Conservation (phyloP, 768 basidiomycete genomes). For the Lyophyllum decastes region DNA sequence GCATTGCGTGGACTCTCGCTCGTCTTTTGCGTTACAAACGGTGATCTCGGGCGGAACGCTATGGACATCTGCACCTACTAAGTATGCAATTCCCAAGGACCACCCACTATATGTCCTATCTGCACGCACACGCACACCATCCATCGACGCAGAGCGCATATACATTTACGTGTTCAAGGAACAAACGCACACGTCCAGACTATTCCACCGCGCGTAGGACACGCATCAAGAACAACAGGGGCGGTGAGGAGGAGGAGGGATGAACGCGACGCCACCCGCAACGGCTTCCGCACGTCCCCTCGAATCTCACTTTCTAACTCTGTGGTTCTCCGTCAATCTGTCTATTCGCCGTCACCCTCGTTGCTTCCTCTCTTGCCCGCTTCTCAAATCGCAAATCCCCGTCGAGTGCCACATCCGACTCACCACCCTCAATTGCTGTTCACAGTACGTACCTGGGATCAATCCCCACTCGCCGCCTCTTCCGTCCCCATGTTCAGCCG, state of each 20-base stretch:
- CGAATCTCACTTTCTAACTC: neutral
- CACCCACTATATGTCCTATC: neutral
- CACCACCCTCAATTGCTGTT: neutral
- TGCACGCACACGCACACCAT: slow-evolving; percentile 1
- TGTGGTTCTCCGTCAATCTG: neutral
- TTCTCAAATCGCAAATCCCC: neutral
- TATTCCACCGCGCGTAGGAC: neutral
- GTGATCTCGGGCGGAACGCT: neutral
- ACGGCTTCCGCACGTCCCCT: neutral
- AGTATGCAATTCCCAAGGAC: neutral
- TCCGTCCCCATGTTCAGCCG: too few species aligned
- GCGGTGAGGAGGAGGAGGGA: neutral
- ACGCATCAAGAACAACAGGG: neutral
- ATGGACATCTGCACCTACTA: neutral
- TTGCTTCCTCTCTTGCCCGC: too few species aligned
- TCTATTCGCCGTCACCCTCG: neutral
- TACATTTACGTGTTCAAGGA: slow-evolving; percentile 8
- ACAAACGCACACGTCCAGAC: neutral
- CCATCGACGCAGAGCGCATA: neutral
- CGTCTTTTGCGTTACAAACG: neutral
- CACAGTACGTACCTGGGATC: neutral
- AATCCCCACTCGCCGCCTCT: neutral
- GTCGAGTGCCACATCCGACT: neutral
- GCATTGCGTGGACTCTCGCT: neutral
- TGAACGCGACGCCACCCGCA: neutral